A percentile compares a stretch with the other conserved stretches of the same genome.
Conservation (phyloP, 495 filamentous ascomycete genomes). For the Aspergillus carlsbadensis region DNA sequence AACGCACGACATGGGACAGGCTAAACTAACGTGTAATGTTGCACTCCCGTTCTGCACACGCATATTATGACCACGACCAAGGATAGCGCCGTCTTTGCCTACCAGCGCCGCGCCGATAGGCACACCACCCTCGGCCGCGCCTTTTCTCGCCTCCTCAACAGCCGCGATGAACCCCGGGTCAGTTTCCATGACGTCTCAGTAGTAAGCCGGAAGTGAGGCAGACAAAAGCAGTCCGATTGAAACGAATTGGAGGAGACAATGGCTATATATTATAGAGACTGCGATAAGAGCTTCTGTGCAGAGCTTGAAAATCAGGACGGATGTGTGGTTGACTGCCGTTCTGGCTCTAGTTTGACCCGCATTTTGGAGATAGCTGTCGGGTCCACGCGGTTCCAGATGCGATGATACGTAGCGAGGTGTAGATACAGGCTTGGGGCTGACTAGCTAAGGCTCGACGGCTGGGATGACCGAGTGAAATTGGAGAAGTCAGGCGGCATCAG, state of each 20-base stretch:
- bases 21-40: constrained; percentile 66
- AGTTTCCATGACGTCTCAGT: constrained; percentile 36
- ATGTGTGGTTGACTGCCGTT: constrained; percentile 15
- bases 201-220: not conserved
- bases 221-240: not conserved
- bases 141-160: constrained; percentile 72
- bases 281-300: not conserved
- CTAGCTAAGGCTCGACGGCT: too few relatives aligned
- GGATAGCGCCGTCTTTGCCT: constrained; percentile 65
- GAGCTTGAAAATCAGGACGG: not conserved
- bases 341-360: constrained; percentile 20
- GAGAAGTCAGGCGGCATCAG: too few relatives aligned
- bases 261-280: not conserved
- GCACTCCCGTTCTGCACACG: constrained; percentile 73
- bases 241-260: not conserved
- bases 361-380: constrained; percentile 11
- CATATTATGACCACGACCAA: constrained; percentile 83
- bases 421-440: too few relatives aligned
- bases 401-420: not conserved
- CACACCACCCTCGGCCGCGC: constrained; percentile 72
- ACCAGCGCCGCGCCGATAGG: constrained; percentile 81
- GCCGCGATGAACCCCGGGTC: constrained; percentile 57
- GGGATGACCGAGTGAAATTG: too few relatives aligned
- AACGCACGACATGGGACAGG: not conserved
- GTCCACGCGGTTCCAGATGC: not conserved